Evolutionary conservation across 179 eudicot genomes (phyloP).

Genomic region (Camellia oleifera): DNA sequence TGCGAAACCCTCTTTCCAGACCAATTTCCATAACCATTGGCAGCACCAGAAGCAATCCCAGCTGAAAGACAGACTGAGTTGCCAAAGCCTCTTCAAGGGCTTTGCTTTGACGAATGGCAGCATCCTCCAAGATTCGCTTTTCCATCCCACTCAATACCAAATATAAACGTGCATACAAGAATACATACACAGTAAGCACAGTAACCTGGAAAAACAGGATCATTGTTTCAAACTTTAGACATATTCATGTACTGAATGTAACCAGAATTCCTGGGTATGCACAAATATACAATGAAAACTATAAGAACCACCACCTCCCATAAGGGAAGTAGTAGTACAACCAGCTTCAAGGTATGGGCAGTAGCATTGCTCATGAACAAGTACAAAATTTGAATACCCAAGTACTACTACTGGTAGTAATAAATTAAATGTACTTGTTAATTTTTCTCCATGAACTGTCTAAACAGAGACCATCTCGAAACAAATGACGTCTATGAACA

Average conservation of each 20-base stretch:
- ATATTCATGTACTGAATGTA: not conserved
- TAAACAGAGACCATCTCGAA: not conserved
- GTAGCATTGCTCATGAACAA: not conserved
- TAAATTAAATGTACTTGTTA: not conserved
- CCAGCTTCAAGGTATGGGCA: not conserved
- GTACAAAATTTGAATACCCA: no score
- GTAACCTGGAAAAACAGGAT: conserved; percentile 54
- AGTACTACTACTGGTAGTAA: not conserved
- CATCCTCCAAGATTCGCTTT: conserved; percentile 55
- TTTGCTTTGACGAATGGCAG: conserved; percentile 35
- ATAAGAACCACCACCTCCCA: not conserved
- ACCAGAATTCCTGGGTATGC: not conserved
- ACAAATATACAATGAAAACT: not conserved
- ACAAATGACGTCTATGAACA: not conserved
- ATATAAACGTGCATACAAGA: conserved; percentile 79
- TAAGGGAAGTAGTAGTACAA: not conserved
- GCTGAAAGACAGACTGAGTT: conserved; percentile 59
- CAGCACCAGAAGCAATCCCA: conserved; percentile 60
- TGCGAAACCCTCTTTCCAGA: conserved; percentile 63
- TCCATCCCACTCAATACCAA: conserved; percentile 88
- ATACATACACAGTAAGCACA: conserved; percentile 72
- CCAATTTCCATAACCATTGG: conserved; percentile 82
- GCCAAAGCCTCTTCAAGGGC: conserved; percentile 66
- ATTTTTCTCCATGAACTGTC: not conserved
- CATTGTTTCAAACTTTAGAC: not conserved